Base-by-base conservation (phyloP, 345 rosid genomes). In the Microcos paniculata region DNA sequence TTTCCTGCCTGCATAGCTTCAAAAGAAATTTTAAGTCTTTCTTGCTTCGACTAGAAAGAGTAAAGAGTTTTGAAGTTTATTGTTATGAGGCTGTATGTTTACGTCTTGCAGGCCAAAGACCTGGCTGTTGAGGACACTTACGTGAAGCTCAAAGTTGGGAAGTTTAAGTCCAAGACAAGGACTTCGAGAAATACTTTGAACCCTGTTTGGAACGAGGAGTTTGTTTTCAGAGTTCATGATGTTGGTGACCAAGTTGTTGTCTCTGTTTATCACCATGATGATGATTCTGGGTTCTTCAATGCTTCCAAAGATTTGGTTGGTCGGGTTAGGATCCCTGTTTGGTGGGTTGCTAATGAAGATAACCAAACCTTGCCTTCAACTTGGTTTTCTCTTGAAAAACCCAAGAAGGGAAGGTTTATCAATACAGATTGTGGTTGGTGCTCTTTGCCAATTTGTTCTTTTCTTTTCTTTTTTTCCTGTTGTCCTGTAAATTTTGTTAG, bases 141-240 rank as follows among this genome's bases (percentile, higher is more conserved):
- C 82, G 92, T 82, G 61, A 85, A 86, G 71, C 88, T 95, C 49
- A 85, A 81, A 70, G 78, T 89, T 19, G 96, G 98, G n/a, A 92
- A 80, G 82, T 84, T 62, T 78, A 90, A 87, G 73, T 85, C 88
- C 52, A 91, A 89, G 84, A 88, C 96, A 49, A 86, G 88, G 84
- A 67, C 83, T 26, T 70, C 76, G 42, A 82, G 79, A 70, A 82
- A 77, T 31, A 82, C 77, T 38, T 1, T 31, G 1, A 86, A 78
- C 78, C 97, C 97, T 15, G 81, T 85, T 77, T 92, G 97, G 97
- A 86, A 90, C 45, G 93, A 95, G 83, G 99, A 90, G 86, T 91
- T 95, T 43, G 90, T 85, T 56, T 89, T 95, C 73, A 73, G 84
- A 62, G 77, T 82, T 12, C 80, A 78, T 59, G 88, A 86, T 26